Evolutionary conservation across 2,329 filamentous ascomycete species (phyloP), one percentile per base, ranked within the genome.

Genomic region (Sporothrix schenckii): DNA sequence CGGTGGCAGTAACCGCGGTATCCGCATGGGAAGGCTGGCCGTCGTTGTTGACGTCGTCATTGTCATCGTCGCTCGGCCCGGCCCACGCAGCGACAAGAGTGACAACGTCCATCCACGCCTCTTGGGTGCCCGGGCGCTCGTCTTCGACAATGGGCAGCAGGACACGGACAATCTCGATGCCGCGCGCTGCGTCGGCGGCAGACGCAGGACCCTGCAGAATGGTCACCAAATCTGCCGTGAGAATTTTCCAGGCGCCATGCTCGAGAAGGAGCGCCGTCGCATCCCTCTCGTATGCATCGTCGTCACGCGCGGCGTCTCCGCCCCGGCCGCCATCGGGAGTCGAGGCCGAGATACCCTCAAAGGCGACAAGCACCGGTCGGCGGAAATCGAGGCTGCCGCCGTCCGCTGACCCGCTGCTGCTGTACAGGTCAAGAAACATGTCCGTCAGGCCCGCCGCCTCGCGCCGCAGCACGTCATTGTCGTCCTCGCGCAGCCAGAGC

Each of bases 401-500:
- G 4, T 74, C 70, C 21, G 69, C 44, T 30, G 69, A 30, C 34
- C 34, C 14, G 41, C 74, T 68, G 2, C 70, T 71, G 1, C 71
- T 71, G 76, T 91, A 91, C 0, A 91, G 79, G 14, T 89, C 87
- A 68, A 90, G 76, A 44, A 91, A 81, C 81, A 91, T 85, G 73
- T 91, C 89, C 72, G 83, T 84, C 66, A 91, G 78, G 0, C 87
- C 88, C 0, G 84, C 82, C 13, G 84, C 85, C 74, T 89, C 86
- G 65, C 81, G 83, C 13, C 88, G 80, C 52, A 91, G 76, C 9
- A 80, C 78, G 16, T 88, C 85, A 53, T 87, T 88, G 53, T 91
- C 89, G 70, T 92, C 89, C 72, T 92, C 89, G 9, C 87, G 82
- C n/a, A 91, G 80, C 90, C 90, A 92, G 21, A 91, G 82, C 0